A percentile compares a stretch with the other conserved stretches of the same genome.
These are phyloP conservation scores for Pythium grandisporangium DNA, from an alignment of 352 stramenopile species.

Conservation along the genomic window DNA sequence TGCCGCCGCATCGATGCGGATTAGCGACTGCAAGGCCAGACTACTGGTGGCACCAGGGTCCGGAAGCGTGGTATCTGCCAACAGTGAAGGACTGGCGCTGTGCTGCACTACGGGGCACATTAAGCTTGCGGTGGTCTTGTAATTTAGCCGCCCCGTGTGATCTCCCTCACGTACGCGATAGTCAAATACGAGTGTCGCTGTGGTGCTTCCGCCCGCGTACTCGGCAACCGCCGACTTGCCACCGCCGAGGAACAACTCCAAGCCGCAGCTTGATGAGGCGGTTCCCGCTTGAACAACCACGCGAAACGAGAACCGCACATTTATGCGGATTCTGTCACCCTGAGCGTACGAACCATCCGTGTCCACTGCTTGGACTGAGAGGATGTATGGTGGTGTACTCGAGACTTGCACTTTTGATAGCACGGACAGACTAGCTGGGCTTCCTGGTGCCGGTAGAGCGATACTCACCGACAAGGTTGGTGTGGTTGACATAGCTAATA, in stretches of 20 bases:
- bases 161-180: conserved; percentile 45
- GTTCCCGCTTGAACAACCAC: conserved; percentile 19
- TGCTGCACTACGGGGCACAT: conserved; percentile 36
- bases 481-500: conserved; percentile 39
- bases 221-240: conserved; percentile 17
- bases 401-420: conserved; percentile 24
- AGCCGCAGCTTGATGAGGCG: conserved; percentile 12
- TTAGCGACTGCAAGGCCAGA: conserved; percentile 19
- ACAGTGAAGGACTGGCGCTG: conserved; percentile 30
- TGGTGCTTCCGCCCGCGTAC: conserved; percentile 41
- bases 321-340: conserved; percentile 23
- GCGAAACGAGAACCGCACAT: conserved; percentile 41
- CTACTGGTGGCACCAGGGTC: conserved; percentile 28
- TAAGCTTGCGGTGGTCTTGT: conserved; percentile 26
- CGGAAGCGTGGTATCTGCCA: conserved; percentile 27
- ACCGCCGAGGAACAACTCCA: conserved; percentile 36
- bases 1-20: conserved; percentile 34
- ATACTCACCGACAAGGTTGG: conserved; percentile 17
- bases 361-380: conserved; percentile 14
- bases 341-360: conserved; percentile 41
- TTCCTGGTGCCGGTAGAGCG: conserved; percentile 20
- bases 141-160: conserved; percentile 35
- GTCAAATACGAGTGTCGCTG: conserved; percentile 34
- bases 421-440: conserved; percentile 24
- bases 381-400: conserved; percentile 26